Evolutionary conservation across 1,139 yeast species (phyloP).

Genomic region (Torulaspora globosa): DNA sequence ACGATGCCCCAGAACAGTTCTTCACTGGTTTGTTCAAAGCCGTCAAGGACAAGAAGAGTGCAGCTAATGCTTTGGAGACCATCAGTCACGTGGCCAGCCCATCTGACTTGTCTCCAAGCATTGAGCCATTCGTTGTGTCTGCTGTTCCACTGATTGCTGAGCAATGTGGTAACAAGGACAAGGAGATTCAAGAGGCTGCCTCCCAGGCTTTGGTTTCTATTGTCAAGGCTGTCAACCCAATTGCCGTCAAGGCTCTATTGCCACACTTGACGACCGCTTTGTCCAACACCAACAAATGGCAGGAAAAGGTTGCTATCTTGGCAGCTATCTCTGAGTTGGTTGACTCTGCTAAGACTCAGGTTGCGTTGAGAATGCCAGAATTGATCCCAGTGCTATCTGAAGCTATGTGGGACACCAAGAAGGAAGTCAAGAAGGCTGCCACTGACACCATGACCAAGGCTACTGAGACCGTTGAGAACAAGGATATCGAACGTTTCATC

Average conservation of each 20-base stretch:
- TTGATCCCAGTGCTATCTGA: slow-evolving; percentile 96
- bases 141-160: slow-evolving; percentile 65
- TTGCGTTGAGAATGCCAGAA: slow-evolving; percentile 99
- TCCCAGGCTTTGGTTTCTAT: slow-evolving; percentile 77
- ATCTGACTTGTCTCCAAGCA: slow-evolving; percentile 79
- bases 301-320: slow-evolving; percentile 91
- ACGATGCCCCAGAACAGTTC: slow-evolving; percentile 92
- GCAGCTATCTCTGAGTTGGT: slow-evolving; percentile 82
- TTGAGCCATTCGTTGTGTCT: slow-evolving; percentile 88
- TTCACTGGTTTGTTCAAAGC: slow-evolving; percentile 73
- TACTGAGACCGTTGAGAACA: slow-evolving; percentile 97
- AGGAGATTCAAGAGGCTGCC: slow-evolving; percentile 60
- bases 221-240: slow-evolving; percentile 81
- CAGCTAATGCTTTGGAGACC: slow-evolving; percentile 79
- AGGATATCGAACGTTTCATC: slow-evolving; percentile 98
- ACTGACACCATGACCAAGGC: slow-evolving; percentile 92
- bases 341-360: slow-evolving; percentile 90
- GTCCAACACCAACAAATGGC: slow-evolving; percentile 86
- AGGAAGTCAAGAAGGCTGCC: slow-evolving; percentile 95
- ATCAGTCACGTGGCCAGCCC: slow-evolving; percentile 78
- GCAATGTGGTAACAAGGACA: slow-evolving; percentile 88
- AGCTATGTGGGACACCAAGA: slow-evolving; percentile 99
- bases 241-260: slow-evolving; percentile 83
- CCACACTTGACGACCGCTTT: slow-evolving; percentile 74
- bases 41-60: slow-evolving; percentile 72